Percentiles rank a stretch among this genome's conserved stretches.
Conservation (phyloP, 2,329 filamentous ascomycete genomes). For the Penicillium corylophilum region DNA sequence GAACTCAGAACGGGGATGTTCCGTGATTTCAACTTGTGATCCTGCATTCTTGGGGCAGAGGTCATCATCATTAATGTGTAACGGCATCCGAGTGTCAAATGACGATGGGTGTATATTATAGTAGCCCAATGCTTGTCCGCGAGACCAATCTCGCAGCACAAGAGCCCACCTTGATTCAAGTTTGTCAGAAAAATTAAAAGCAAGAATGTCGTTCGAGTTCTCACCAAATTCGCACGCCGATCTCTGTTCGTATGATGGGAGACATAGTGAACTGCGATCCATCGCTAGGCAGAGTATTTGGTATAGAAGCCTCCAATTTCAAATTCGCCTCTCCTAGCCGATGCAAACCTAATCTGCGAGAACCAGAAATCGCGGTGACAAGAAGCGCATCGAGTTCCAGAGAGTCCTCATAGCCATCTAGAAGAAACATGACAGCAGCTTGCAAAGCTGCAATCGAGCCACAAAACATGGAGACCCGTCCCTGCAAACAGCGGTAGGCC, state of each 20-base stretch:
- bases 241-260: conserved; percentile 3
- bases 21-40: neutral
- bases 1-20: conserved; percentile 11
- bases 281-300: neutral
- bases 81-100: conserved; percentile 16
- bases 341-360: conserved; percentile 12
- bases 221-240: conserved; percentile 8
- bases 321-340: conserved; percentile 7
- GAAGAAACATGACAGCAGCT: conserved; percentile 15
- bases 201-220: neutral
- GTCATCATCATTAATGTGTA: conserved; percentile 18
- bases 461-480: conserved; percentile 10
- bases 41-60: neutral
- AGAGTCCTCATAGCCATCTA: conserved; percentile 7
- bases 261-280: neutral
- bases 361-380: conserved; percentile 14
- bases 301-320: neutral
- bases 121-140: conserved; percentile 18
- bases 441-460: conserved; percentile 14
- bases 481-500: conserved; percentile 13
- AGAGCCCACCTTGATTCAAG: conserved; percentile 14
- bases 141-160: conserved; percentile 17
- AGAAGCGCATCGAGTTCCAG: conserved; percentile 12
- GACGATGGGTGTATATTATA: conserved; percentile 16
- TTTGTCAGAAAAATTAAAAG: neutral